Base-by-base conservation (phyloP, 495 filamentous ascomycete genomes). In the Filosporella fistucella region DNA sequence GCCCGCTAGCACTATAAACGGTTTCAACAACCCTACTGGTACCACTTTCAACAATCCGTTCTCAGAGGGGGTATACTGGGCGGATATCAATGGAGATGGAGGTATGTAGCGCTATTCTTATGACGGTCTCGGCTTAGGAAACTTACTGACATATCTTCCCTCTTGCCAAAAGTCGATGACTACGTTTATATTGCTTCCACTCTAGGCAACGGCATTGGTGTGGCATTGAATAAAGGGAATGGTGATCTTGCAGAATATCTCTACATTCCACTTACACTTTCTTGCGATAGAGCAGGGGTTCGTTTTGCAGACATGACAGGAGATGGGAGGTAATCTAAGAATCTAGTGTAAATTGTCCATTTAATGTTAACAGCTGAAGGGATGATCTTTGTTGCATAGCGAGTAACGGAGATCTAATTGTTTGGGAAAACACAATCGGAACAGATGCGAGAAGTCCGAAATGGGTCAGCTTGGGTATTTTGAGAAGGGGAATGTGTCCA, bases 271-370 rank as follows among this genome's bases (percentile, higher is more conserved):
- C 7, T 17, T 17, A 5, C 12, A 12, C 13, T 43, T 7, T 28
- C 3, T 17, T 43, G 40, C 14, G 11, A 16, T 5, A 21, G 40
- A 9, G 22, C 11, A 4, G 40, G 40, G 4, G 40, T 43, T 16
- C 40, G 40, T 4, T 43, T 43, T 29, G 40, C 20, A 26, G 40
- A 43, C 20, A 43, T 43, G 20, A 28, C 21, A 28, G 33, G 33
- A 14, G 33, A 35, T 35, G 33, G 33, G 4, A 35, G 5, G 4
- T 35, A 35, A 30, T 8, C 28, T 30, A 30, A n/a, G n/a, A 30
- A n/a, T n/a, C n/a, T n/a, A n/a, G n/a, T n/a, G n/a, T n/a, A n/a
- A n/a, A n/a, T n/a, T n/a, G n/a, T n/a, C n/a, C n/a, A n/a, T n/a
- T n/a, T n/a, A n/a, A n/a, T n/a, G n/a, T n/a, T n/a, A n/a, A n/a